Evolutionary conservation across 2,329 filamentous ascomycete genomes (phyloP).

Genomic region (Aspergillus oerlinghausenensis): DNA sequence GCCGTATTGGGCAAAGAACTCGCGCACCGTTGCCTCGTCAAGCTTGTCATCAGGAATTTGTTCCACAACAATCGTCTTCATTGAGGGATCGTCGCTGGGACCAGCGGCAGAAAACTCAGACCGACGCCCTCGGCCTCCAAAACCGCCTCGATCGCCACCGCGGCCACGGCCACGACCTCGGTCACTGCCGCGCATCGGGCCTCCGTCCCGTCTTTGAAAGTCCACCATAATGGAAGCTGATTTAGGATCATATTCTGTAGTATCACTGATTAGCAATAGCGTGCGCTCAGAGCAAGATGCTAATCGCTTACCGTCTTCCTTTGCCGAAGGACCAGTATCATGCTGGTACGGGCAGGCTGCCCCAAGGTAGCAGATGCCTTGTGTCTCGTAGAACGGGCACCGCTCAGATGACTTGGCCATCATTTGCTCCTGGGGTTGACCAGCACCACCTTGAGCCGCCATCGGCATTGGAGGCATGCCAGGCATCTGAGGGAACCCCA

Average conservation of each 20-base stretch:
- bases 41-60: slow-evolving; percentile 58
- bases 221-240: slow-evolving; percentile 42
- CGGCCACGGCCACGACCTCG: slow-evolving; percentile 36
- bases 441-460: slow-evolving; percentile 20
- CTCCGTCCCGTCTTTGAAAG: slow-evolving; percentile 21
- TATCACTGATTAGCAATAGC: slow-evolving; percentile 3
- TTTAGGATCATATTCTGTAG: slow-evolving; percentile 52
- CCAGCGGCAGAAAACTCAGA: slow-evolving; percentile 52
- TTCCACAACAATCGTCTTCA: slow-evolving; percentile 56
- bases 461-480: slow-evolving; percentile 43
- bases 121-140: slow-evolving; percentile 38
- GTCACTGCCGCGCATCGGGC: slow-evolving; percentile 25
- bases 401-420: slow-evolving; percentile 35
- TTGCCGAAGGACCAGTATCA: slow-evolving; percentile 40
- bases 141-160: slow-evolving; percentile 41
- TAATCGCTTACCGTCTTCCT: slow-evolving; percentile 32
- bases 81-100: slow-evolving; percentile 49
- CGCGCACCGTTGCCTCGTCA: slow-evolving; percentile 48
- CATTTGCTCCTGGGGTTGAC: slow-evolving; percentile 26
- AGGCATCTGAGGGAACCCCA: slow-evolving; percentile 49
- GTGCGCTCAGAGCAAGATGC: background rate
- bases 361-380: slow-evolving; percentile 55
- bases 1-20: slow-evolving; percentile 57
- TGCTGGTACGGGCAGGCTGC: slow-evolving; percentile 56
- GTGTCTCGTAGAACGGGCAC: slow-evolving; percentile 56